Percentiles rank a stretch among this genome's conserved stretches.
Evolutionary conservation across 2,329 filamentous ascomycete genomes (phyloP).

Genomic region (Xylaria sp.): DNA sequence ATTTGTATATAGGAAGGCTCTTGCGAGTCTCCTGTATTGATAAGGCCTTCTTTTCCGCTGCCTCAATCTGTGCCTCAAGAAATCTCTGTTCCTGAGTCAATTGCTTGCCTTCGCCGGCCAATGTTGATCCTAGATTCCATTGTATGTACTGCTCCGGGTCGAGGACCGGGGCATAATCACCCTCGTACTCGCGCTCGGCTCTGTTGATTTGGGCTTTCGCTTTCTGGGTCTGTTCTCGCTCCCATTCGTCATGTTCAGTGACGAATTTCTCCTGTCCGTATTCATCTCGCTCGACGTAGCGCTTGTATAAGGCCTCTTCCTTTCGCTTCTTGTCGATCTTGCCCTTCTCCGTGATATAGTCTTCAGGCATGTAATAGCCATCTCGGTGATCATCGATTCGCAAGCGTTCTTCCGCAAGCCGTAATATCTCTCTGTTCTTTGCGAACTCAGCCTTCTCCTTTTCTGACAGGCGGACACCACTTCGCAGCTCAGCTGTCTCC

Average conservation of each 20-base stretch:
- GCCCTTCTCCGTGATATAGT: slow-evolving; percentile 93
- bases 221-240: slow-evolving; percentile 86
- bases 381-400: slow-evolving; percentile 91
- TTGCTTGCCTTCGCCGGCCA: slow-evolving; percentile 76
- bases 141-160: slow-evolving; percentile 90
- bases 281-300: slow-evolving; percentile 88
- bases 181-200: slow-evolving; percentile 78
- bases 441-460: slow-evolving; percentile 88
- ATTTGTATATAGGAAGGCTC: slow-evolving; percentile 88
- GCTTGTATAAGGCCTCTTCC: slow-evolving; percentile 87
- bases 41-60: slow-evolving; percentile 86
- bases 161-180: slow-evolving; percentile 92
- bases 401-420: slow-evolving; percentile 84
- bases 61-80: slow-evolving; percentile 83
- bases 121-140: slow-evolving; percentile 79
- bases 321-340: slow-evolving; percentile 90
- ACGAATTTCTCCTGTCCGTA: slow-evolving; percentile 89
- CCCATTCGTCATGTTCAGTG: slow-evolving; percentile 97
- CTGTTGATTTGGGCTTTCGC: slow-evolving; percentile 86
- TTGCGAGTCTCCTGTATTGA: slow-evolving; percentile 93
- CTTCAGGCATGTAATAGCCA: slow-evolving; percentile 92
- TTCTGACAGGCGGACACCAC: slow-evolving; percentile 78
- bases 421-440: slow-evolving; percentile 84
- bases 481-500: slow-evolving; percentile 82
- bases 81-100: slow-evolving; percentile 82